Evolutionary conservation across 164 flowering plant genomes (phyloP).

Genomic region (Annona cherimola): DNA sequence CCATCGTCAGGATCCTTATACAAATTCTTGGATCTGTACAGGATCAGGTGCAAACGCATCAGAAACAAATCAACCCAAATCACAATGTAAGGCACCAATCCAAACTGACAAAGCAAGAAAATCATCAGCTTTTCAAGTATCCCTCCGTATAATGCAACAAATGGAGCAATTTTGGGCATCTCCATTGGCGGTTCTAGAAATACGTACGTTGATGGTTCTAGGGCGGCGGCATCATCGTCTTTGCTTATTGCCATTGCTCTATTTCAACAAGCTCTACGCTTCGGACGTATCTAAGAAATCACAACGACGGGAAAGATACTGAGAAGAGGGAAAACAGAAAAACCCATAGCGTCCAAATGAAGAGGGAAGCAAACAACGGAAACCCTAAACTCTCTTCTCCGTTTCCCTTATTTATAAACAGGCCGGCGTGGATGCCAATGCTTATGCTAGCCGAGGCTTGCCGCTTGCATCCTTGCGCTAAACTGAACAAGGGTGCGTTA

Average conservation of each 20-base stretch:
- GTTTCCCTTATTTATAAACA: no score
- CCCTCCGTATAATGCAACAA: background rate
- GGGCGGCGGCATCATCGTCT: conserved; percentile 8
- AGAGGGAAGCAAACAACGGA: no score
- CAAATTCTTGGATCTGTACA: conserved; percentile 48
- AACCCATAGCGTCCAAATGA: no score
- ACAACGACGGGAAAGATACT: background rate
- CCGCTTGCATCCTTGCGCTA: no score
- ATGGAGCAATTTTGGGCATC: background rate
- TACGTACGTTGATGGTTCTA: conserved; percentile 12
- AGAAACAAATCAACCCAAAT: background rate
- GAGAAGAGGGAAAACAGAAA: background rate
- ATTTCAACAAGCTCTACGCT: background rate
- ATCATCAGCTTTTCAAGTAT: background rate
- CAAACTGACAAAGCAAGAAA: background rate
- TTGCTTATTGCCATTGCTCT: background rate
- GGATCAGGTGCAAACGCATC: background rate
- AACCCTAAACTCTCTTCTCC: no score
- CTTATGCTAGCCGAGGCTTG: no score
- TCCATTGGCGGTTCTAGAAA: background rate
- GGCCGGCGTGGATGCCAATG: no score
- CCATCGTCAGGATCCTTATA: conserved; percentile 98
- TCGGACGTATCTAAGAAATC: no score
- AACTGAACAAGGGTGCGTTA: no score
- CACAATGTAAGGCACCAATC: background rate